Evolutionary conservation across 2,329 filamentous ascomycete species (phyloP), one percentile per base, ranked within the genome.

Genomic region (Fusarium abutilonis): DNA sequence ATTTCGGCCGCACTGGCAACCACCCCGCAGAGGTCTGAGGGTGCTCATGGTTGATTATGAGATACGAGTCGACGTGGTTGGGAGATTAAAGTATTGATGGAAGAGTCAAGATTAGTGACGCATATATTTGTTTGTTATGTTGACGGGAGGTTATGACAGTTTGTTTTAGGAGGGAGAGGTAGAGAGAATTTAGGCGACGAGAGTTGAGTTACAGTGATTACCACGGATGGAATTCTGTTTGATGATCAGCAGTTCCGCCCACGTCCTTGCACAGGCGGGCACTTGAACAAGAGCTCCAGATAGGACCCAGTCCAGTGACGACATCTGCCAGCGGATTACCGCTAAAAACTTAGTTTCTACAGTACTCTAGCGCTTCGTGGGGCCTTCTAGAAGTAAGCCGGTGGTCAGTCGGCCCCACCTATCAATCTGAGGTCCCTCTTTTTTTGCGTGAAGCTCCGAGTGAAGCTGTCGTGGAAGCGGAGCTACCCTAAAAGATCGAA

Each of bases 1-100:
- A 72, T 95, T 96, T 60, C 93, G 87, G 54, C 93, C 92, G 75
- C 93, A 97, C 49, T 89, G 88, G 79, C 93, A 97, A 64, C 88
- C 86, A 70, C 93, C 93, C 64, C 84, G 86, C 54, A 96, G 83
- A 35, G 83, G 82, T 59, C 84, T 78, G 54, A 76, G 72, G 46
- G 76, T 73, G 70, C 73, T 80, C 83, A 85, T 85, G 52, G 64
- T 77, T 44, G 58, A 29, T 28, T 23, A 11, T 38, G 19, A 45
- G 42, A 15, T 47, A 23, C 42, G 23, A 23, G n/a, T 47, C 29
- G 31, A 51, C 23, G 21, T 38, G 35, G 8, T 26, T 26, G 23
- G 8, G 8, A 26, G 23, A 26, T 8, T 4, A 26, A 26, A 26
- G 23, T 26, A 26, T 26, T 26, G 23, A 26, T 11, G 52, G 35